Base-by-base conservation (phyloP, 345 rosid species). In the Schrenkiella parvula region DNA sequence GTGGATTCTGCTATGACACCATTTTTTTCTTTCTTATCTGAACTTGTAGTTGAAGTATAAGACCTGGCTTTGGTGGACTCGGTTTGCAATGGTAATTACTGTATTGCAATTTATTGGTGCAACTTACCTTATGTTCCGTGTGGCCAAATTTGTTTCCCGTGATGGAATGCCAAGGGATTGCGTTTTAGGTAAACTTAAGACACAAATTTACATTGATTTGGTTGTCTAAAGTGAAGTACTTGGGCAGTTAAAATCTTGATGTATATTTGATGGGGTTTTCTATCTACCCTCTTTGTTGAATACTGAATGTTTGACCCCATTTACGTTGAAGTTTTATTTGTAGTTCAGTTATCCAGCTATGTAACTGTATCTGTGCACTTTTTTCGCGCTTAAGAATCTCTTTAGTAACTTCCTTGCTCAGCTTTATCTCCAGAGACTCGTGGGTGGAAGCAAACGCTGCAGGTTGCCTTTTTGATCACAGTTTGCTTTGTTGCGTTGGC, bases 21-120 rank as follows among this genome's bases (percentile, higher is more conserved):
- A 25, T 43, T 61, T 59, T 51, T 53, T 9, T 18, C 23, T 63
- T 61, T 0, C 11, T 41, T 11, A 35, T 32, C 10, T 51, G 66
- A 11, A 60, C 61, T 11, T 56, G 67, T 88, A 92, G 96, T 63
- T 82, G 47, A 88, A 84, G 81, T 93, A 93, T 79, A 85, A 79
- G 81, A 82, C 80, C 19, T 93, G 96, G 98, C 85, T 87, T 39
- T 75, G 96, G 87, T 91, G 97, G 95, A 80, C 88, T 43, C 81
- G 96, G 19, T 81, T 88, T 32, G 82, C 87, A 3, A 73, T 81
- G 72, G 77, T 82, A 72, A 70, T 93, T 61, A 81, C 95, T 22
- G 41, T 84, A 25, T 63, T 89, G 82, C 98, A 93, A 73, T 71
- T 85, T 60, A 14, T 79, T 59, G 80, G 84, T 68, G 95, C 95